Percentiles rank a stretch among this genome's conserved stretches.
Conservation (phyloP, 2,329 filamentous ascomycete genomes). For the Capronia americana region DNA sequence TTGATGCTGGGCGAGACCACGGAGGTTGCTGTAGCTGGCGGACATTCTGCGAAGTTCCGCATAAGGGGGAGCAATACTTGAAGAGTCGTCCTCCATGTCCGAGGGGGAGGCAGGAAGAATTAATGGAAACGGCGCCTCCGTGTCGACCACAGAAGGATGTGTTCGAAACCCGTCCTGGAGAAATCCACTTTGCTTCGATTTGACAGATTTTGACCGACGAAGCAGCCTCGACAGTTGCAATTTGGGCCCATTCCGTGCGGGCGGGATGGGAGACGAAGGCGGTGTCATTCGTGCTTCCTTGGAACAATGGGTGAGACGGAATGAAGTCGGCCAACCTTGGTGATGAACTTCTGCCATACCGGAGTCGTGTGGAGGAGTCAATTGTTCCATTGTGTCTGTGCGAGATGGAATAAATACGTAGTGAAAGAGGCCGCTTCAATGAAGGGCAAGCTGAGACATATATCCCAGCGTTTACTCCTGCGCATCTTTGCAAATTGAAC, state of each 20-base stretch:
- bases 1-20: slow-evolving; percentile 23
- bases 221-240: slow-evolving; percentile 32
- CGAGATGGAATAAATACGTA: slow-evolving; percentile 17
- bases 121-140: slow-evolving; percentile 23
- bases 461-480: slow-evolving; percentile 14
- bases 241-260: slow-evolving; percentile 8
- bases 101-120: slow-evolving; percentile 19
- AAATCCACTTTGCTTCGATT: slow-evolving; percentile 12
- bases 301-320: slow-evolving; percentile 23
- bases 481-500: slow-evolving; percentile 34
- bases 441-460: slow-evolving; percentile 28
- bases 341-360: not conserved
- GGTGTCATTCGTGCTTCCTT: slow-evolving; percentile 27
- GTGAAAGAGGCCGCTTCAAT: not conserved
- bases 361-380: not conserved
- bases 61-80: slow-evolving; percentile 1
- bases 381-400: slow-evolving; percentile 23
- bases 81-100: slow-evolving; percentile 4
- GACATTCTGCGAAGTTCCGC: slow-evolving; percentile 31
- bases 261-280: slow-evolving; percentile 18
- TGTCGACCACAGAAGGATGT: slow-evolving; percentile 13
- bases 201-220: slow-evolving; percentile 22
- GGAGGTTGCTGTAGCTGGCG: slow-evolving; percentile 29
- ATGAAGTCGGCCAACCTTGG: slow-evolving; percentile 8
- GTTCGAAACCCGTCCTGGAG: slow-evolving; percentile 12